These are phyloP conservation scores for Cryphonectria japonica DNA, from an alignment of 2,329 filamentous ascomycete species.

Conservation along the genomic window DNA sequence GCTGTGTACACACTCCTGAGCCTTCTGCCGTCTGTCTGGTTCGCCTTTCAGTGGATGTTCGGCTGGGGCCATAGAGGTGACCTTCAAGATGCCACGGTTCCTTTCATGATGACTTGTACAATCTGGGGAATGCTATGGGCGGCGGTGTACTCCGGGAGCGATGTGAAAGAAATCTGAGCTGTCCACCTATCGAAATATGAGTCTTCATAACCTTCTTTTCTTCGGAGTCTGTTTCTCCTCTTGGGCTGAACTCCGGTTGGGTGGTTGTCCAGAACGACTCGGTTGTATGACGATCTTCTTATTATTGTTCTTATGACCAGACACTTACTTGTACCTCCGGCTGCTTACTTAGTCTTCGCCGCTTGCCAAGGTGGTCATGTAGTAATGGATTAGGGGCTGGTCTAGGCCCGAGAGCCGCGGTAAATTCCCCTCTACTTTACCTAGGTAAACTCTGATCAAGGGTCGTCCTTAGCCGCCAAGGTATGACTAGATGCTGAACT, in stretches of 20 bases:
- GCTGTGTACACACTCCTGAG: constrained; percentile 2
- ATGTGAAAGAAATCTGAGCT: background rate
- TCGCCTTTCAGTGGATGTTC: constrained; percentile 13
- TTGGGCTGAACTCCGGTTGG: background rate
- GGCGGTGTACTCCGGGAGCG: constrained; percentile 11
- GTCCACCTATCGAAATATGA: no score
- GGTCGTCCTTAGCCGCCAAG: background rate
- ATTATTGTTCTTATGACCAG: no score
- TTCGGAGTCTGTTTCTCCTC: background rate
- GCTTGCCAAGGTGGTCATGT: background rate
- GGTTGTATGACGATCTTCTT: no score
- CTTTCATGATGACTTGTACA: constrained; percentile 15
- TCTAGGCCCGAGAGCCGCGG: background rate
- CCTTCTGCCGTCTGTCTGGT: constrained; percentile 15
- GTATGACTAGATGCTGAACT: background rate
- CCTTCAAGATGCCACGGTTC: constrained; percentile 13
- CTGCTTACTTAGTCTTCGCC: background rate
- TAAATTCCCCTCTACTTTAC: background rate
- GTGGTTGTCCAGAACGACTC: no score
- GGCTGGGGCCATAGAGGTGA: constrained; percentile 1
- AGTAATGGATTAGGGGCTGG: background rate
- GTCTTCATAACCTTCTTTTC: no score
- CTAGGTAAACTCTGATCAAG: background rate
- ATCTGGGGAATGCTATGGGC: constrained; percentile 13
- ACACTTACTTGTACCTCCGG: no score